Evolutionary conservation across 73 alveolate species (phyloP).

Genomic region (Symbiodinium pilosum): DNA sequence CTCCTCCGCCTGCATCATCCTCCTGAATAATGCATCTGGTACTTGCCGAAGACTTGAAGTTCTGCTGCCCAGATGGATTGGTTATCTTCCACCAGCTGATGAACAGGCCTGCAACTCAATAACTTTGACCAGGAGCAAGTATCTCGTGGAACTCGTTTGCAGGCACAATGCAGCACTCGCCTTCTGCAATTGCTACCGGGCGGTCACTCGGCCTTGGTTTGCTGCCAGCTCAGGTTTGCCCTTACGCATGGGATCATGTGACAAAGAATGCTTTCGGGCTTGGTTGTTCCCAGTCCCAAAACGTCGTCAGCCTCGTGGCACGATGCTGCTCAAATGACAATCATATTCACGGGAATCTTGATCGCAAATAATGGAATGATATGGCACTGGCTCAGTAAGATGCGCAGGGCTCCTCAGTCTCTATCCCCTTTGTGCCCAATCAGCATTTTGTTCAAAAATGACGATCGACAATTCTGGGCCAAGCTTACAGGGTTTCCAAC

Average conservation of each 20-base stretch:
- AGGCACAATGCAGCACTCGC: background rate
- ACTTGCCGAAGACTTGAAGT: background rate
- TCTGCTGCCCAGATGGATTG: background rate
- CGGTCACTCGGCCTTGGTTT: background rate
- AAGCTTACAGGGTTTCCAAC: background rate
- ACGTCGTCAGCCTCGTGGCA: background rate
- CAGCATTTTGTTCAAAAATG: background rate
- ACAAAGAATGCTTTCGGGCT: background rate
- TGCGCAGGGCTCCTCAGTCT: background rate
- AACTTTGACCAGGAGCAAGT: background rate
- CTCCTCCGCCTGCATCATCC: background rate
- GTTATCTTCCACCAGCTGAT: background rate
- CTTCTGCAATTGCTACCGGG: background rate
- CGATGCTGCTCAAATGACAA: background rate
- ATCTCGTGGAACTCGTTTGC: background rate
- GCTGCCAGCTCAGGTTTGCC: background rate
- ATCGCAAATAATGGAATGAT: background rate
- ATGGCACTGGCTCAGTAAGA: background rate
- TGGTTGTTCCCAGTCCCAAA: background rate
- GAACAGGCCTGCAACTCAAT: background rate
- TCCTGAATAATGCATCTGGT: background rate
- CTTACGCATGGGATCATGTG: background rate
- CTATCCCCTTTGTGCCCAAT: background rate
- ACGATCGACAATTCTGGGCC: background rate
- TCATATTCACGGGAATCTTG: background rate